A percentile compares a stretch with the other conserved stretches of the same genome.
Conservation (phyloP, 768 basidiomycete genomes). For the Obba rivulosa region DNA sequence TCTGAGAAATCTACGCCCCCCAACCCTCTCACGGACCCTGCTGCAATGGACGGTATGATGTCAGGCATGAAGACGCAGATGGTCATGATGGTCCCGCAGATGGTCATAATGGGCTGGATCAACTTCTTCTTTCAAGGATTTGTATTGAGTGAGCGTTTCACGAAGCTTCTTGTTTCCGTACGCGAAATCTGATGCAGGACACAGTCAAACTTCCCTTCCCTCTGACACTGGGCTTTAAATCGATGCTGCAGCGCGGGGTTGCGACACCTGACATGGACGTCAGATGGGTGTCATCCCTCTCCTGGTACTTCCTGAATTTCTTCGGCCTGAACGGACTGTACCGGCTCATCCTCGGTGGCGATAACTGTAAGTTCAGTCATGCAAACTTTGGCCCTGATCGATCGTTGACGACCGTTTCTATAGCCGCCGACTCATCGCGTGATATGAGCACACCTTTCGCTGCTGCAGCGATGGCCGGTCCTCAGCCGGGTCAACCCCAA, state of each 20-base stretch:
- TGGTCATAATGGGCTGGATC: slow-evolving; percentile 99
- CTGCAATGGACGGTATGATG: slow-evolving; percentile 98
- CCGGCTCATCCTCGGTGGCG: slow-evolving; percentile 84
- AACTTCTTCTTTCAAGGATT: slow-evolving; percentile 99
- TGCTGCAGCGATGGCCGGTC: slow-evolving; percentile 37
- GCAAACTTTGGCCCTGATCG: too few species aligned
- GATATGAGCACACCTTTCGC: slow-evolving; percentile 73
- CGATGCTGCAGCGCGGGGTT: slow-evolving; percentile 94
- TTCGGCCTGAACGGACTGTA: slow-evolving; percentile 97
- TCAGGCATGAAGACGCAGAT: slow-evolving; percentile 98
- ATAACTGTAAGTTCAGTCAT: slow-evolving; percentile 61
- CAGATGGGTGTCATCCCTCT: slow-evolving; percentile 96
- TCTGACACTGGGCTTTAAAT: slow-evolving; percentile 93
- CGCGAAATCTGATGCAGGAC: neutral
- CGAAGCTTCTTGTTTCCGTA: neutral
- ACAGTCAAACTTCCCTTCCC: slow-evolving; percentile 96
- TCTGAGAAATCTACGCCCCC: slow-evolving; percentile 47
- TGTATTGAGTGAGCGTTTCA: slow-evolving; percentile 75
- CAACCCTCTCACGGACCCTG: slow-evolving; percentile 86
- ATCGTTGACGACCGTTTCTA: neutral
- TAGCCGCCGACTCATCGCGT: slow-evolving; percentile 76
- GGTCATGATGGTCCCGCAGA: slow-evolving; percentile 98
- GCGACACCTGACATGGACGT: slow-evolving; percentile 97
- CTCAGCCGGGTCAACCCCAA: slow-evolving; percentile 54
- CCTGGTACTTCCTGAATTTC: slow-evolving; percentile 99